phyloP scores from a whole-genome alignment of 768 basidiomycete species.

The Antrodiella citrinella region DNA sequence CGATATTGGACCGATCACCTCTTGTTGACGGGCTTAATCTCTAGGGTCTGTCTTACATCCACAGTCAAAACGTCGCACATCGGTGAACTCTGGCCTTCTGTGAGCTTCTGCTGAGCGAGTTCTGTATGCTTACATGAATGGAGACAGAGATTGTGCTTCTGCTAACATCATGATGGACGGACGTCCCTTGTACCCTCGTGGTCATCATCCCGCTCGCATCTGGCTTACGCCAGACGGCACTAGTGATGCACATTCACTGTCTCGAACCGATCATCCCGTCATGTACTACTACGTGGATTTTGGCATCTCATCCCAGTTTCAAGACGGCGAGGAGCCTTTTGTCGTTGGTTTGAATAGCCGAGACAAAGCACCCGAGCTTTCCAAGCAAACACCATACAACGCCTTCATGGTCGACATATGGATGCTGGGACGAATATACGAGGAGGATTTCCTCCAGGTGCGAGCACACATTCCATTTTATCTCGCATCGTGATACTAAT shows the following conservation, averaged over 20 bases:
- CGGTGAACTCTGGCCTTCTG: no score
- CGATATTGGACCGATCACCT: no score
- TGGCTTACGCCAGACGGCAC: background rate
- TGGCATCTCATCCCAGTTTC: constrained; percentile 8
- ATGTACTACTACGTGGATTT: constrained; percentile 16
- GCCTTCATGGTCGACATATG: constrained; percentile 25
- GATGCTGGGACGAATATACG: constrained; percentile 20
- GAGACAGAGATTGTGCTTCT: constrained; percentile 5
- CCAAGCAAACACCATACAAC: constrained; percentile 15
- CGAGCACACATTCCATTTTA: background rate
- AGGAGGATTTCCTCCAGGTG: constrained; percentile 14
- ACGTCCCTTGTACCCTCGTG: constrained; percentile 2
- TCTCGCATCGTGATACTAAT: background rate
- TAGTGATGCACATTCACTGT: background rate
- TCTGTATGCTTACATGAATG: no score
- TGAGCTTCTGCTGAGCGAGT: no score
- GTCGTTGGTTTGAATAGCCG: constrained; percentile 10
- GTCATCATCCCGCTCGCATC: constrained; percentile 4
- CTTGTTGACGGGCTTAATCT: no score
- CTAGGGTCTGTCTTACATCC: no score
- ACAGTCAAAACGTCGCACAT: no score
- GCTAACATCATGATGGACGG: constrained; percentile 11
- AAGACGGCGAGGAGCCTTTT: background rate
- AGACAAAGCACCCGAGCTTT: constrained; percentile 20
- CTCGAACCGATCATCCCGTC: constrained; percentile 3